Evolutionary conservation across 1,139 yeast genomes (phyloP).

Genomic region (Sugiyamaella sp.): DNA sequence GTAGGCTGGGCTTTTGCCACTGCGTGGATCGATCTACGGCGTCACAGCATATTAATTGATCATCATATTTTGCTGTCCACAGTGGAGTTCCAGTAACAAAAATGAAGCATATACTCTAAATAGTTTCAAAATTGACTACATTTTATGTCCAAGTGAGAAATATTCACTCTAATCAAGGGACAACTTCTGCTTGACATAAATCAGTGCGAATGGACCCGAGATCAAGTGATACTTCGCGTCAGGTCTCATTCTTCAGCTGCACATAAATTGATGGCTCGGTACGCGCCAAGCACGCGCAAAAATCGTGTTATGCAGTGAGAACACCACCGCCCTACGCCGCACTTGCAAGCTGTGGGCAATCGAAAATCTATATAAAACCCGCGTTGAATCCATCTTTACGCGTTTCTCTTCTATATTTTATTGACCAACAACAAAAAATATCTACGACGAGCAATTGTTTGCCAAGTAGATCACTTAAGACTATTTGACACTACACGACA

Average conservation of each 20-base stretch:
- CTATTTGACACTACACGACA: neutral
- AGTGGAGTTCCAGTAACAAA: too few relatives aligned
- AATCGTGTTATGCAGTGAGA: slow-evolving; percentile 8
- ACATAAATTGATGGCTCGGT: neutral
- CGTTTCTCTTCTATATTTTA: slow-evolving; percentile 3
- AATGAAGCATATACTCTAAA: too few relatives aligned
- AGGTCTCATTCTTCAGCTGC: neutral
- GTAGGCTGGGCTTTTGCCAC: neutral
- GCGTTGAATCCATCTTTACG: slow-evolving; percentile 5
- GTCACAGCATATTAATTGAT: too few relatives aligned
- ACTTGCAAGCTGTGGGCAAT: slow-evolving; percentile 2
- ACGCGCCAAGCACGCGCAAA: slow-evolving; percentile 17
- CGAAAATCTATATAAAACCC: slow-evolving; percentile 12
- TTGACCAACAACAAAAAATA: slow-evolving; percentile 2
- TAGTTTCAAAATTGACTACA: too few relatives aligned
- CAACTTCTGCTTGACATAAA: too few relatives aligned
- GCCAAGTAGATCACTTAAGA: neutral
- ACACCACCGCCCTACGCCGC: slow-evolving; percentile 13
- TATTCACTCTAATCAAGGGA: too few relatives aligned
- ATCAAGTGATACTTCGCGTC: neutral
- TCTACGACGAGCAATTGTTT: neutral
- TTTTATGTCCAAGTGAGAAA: too few relatives aligned
- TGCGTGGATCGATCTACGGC: neutral
- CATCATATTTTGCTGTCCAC: too few relatives aligned
- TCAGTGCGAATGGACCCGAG: too few relatives aligned